Conservation (phyloP, 169 alveolate species). For the Eimeria falciformis region DNA sequence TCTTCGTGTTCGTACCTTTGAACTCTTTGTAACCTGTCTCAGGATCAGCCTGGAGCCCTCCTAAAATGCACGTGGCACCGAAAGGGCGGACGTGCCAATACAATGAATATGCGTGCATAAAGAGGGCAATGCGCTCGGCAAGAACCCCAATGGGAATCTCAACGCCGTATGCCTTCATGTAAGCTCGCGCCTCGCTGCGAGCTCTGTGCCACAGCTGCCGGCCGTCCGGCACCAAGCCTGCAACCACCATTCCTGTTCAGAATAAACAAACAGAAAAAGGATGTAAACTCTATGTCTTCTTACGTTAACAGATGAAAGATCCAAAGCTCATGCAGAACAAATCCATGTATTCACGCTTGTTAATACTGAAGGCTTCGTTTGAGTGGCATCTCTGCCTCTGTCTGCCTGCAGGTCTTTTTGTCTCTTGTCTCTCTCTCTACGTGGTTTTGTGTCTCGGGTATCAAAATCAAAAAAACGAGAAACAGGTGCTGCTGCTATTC, state of each 20-base stretch:
- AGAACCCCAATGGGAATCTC: slow-evolving; percentile 88
- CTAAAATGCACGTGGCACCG: slow-evolving; percentile 91
- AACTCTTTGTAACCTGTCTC: background rate
- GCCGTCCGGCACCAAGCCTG: slow-evolving; percentile 94
- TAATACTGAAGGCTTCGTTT: too few species aligned
- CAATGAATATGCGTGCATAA: slow-evolving; percentile 89
- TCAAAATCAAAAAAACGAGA: too few species aligned
- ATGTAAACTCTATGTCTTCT: too few species aligned
- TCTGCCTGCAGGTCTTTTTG: too few species aligned
- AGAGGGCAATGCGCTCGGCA: slow-evolving; percentile 92
- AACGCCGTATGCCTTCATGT: slow-evolving; percentile 87
- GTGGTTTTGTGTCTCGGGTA: too few species aligned
- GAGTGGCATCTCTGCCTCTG: too few species aligned
- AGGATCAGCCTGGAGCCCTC: slow-evolving; percentile 78
- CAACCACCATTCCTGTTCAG: slow-evolving; percentile 84
- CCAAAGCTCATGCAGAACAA: too few species aligned
- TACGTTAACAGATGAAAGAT: too few species aligned
- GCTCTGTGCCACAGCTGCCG: slow-evolving; percentile 89
- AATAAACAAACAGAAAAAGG: background rate
- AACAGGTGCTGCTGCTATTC: background rate
- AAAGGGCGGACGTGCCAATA: slow-evolving; percentile 92
- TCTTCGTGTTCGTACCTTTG: slow-evolving; percentile 22
- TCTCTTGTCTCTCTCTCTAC: too few species aligned
- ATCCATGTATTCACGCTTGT: too few species aligned
- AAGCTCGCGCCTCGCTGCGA: slow-evolving; percentile 88